Evolutionary conservation across 2,329 filamentous ascomycete species (phyloP), one percentile per base, ranked within the genome.

Genomic region (Tolypocladium pustulatum): DNA sequence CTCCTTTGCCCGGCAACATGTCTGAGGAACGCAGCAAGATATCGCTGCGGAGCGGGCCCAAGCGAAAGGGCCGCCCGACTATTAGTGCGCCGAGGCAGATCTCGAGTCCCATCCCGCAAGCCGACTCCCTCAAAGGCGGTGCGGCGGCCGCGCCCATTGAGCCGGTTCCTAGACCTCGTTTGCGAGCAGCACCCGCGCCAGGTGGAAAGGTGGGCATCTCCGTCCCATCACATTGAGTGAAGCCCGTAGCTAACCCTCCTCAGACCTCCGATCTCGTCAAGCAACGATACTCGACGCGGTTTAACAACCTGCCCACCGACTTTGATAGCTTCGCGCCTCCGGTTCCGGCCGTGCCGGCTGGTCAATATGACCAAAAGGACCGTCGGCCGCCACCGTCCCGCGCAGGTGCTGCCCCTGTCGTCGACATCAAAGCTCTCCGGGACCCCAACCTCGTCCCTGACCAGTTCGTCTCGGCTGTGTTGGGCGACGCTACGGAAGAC

Each of bases 281-380:
- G 77, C 84, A 91, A 66, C 82, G 94, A 66, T 99, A 97, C 74
- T 97, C 94, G 43, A 92, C 92, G 49, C 87, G 93, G 61, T 96
- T 97, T 72, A 93, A 91, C 66, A 86, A 89, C 63, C 73, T 87
- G 1, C 88, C 89, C 1, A 76, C 84, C 60, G 86, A 90, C 66
- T 89, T 85, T 69, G 83, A 87, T 66, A 78, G 81, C 64, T 84
- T 82, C 58, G 84, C 83, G n/a, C 83, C 91, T 22, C 83, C 89
- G 2, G 79, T 96, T 63, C 93, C 94, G 0, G 73, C 81, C 15
- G 68, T 90, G 57, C 85, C 87, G 49, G 70, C 81, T 57, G 79
- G 81, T 54, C 85, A 83, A 64, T 90, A 84, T 68, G 79, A 80
- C 56, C 76, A 76, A 58, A 74, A 71, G 68, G 68, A 78, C 65